Percentiles rank a stretch among this genome's conserved stretches.
phyloP scores from a whole-genome alignment of 495 filamentous ascomycete species.

The Lepraria neglecta region DNA sequence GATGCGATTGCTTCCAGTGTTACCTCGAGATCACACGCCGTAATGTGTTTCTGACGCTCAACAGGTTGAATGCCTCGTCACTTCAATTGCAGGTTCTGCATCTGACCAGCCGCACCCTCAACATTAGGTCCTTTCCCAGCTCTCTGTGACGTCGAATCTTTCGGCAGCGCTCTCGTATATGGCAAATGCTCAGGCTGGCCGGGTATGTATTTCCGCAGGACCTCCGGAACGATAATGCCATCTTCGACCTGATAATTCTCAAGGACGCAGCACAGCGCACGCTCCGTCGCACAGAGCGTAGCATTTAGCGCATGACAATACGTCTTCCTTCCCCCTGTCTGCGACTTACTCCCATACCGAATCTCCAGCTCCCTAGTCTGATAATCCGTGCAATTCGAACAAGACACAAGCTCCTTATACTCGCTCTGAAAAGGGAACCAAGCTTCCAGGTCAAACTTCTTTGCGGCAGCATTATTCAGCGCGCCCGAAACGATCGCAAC shows the following conservation, averaged over 20 bases:
- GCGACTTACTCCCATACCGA: conserved; percentile 70
- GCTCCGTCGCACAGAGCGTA: conserved; percentile 86
- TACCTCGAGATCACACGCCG: not conserved
- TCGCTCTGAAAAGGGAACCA: conserved; percentile 96
- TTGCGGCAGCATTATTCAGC: conserved; percentile 85
- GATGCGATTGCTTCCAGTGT: not conserved
- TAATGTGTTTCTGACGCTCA: not conserved
- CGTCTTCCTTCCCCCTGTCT: conserved; percentile 74
- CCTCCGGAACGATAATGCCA: conserved; percentile 81
- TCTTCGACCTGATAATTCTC: conserved; percentile 95
- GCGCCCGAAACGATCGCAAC: conserved; percentile 92
- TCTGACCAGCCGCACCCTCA: conserved; percentile 12
- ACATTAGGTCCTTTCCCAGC: conserved; percentile 36
- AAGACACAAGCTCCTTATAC: conserved; percentile 95
- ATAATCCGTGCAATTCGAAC: conserved; percentile 95
- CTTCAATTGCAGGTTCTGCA: conserved; percentile 5
- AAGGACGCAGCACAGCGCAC: conserved; percentile 87
- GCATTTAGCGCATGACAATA: conserved; percentile 93
- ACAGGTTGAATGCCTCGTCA: not conserved
- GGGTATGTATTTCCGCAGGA: conserved; percentile 85
- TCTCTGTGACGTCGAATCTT: conserved; percentile 59
- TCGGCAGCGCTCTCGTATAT: conserved; percentile 76
- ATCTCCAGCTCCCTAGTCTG: conserved; percentile 85
- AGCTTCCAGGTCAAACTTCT: conserved; percentile 94
- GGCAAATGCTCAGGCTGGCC: conserved; percentile 81